phyloP scores from a whole-genome alignment of 108 stramenopile genomes.

The Stephanodiscus triporus region DNA sequence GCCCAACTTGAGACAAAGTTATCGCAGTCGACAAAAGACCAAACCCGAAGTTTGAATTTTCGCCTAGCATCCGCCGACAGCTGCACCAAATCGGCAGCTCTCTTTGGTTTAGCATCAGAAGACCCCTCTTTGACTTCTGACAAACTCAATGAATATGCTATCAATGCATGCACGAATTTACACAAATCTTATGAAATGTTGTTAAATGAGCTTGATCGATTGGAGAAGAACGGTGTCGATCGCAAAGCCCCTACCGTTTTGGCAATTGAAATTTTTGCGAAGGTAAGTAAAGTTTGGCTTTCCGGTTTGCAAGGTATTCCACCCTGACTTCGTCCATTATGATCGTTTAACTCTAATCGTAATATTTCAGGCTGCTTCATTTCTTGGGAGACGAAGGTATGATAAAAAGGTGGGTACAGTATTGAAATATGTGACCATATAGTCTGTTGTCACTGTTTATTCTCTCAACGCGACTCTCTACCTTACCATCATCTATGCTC shows the following conservation, averaged over 20 bases:
- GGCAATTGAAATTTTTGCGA: conserved; percentile 42
- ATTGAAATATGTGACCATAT: background rate
- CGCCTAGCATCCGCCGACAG: conserved; percentile 37
- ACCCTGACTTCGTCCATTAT: background rate
- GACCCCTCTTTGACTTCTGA: background rate
- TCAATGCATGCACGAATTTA: conserved; percentile 20
- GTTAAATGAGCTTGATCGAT: conserved; percentile 7
- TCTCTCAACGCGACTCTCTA: background rate
- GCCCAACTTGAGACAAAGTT: conserved; percentile 35
- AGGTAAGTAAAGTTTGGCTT: conserved; percentile 34
- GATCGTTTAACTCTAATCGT: background rate
- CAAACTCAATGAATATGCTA: conserved; percentile 14
- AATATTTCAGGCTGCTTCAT: conserved; percentile 28
- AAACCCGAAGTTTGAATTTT: conserved; percentile 17
- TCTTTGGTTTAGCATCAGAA: conserved; percentile 24
- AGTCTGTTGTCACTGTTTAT: background rate
- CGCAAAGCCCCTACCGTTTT: conserved; percentile 22
- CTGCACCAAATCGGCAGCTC: conserved; percentile 32
- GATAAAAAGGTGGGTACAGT: conserved; percentile 29
- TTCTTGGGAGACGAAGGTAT: conserved; percentile 20
- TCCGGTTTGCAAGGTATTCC: background rate
- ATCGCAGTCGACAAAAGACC: conserved; percentile 16
- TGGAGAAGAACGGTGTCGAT: conserved; percentile 7
- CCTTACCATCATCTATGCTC: background rate
- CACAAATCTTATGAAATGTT: conserved; percentile 36